Evolutionary conservation across 257 asterid genomes (phyloP).

Genomic region (Rubia yunnanensis): DNA sequence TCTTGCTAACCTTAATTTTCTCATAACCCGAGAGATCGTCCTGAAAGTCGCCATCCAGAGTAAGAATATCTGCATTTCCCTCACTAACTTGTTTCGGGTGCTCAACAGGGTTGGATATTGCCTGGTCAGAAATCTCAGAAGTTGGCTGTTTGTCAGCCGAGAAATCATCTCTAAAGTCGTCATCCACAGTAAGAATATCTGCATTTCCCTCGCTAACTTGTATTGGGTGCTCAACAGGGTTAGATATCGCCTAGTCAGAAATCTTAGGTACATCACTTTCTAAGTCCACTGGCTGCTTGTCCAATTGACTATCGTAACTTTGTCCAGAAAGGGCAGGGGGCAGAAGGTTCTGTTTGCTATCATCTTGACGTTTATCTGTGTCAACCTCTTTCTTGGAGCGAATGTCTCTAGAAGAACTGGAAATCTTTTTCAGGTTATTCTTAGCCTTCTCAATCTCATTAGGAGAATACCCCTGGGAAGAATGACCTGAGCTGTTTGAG

Average conservation of each 20-base stretch:
- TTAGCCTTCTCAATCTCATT: slow-evolving; percentile 30
- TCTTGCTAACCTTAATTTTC: slow-evolving; percentile 20
- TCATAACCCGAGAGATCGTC: slow-evolving; percentile 22
- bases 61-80: slow-evolving; percentile 12
- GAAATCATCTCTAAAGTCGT: neutral
- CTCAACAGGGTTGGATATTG: slow-evolving; percentile 9
- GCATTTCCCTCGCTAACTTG: neutral
- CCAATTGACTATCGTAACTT: slow-evolving; percentile 6
- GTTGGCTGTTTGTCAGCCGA: neutral
- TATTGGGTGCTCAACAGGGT: neutral
- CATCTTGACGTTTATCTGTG: slow-evolving; percentile 16
- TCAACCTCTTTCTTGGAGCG: slow-evolving; percentile 18
- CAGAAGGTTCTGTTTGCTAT: slow-evolving; percentile 15
- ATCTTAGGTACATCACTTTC: slow-evolving; percentile 7
- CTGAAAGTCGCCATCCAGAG: slow-evolving; percentile 11
- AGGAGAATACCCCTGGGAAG: slow-evolving; percentile 22
- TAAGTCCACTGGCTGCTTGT: slow-evolving; percentile 3
- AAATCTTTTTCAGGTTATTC: slow-evolving; percentile 23
- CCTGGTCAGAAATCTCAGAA: slow-evolving; percentile 7
- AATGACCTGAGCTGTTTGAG: slow-evolving; percentile 15
- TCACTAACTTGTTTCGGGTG: slow-evolving; percentile 4
- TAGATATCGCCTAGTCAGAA: slow-evolving; percentile 4
- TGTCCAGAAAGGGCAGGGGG: slow-evolving; percentile 16
- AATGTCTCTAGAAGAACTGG: slow-evolving; percentile 16
- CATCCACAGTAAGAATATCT: slow-evolving; percentile 1